These are phyloP conservation scores for Acmispon strigosus DNA, from an alignment of 306 rosid genomes.

Conservation along the genomic window DNA sequence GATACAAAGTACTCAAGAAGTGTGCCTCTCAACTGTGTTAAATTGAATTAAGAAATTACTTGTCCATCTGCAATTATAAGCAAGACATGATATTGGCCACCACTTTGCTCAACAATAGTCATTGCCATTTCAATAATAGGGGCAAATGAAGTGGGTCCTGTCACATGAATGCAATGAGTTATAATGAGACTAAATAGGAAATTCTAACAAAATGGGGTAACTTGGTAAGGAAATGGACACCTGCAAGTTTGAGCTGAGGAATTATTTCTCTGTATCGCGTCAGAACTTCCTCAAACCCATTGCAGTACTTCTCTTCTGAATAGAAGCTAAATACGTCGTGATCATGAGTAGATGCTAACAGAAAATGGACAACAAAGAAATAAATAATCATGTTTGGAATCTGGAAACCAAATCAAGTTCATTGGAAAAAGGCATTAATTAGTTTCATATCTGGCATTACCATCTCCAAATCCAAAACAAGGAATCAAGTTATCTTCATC, in stretches of 20 bases:
- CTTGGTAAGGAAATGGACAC: slow-evolving; percentile 16
- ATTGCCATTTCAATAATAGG: slow-evolving; percentile 78
- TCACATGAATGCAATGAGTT: not conserved
- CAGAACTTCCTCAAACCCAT: slow-evolving; percentile 76
- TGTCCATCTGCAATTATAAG: slow-evolving; percentile 85
- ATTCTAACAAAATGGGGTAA: not conserved
- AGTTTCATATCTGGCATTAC: slow-evolving; percentile 27
- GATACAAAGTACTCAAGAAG: not conserved
- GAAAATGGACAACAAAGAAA: not conserved
- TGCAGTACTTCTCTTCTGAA: slow-evolving; percentile 43
- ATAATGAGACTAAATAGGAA: not conserved
- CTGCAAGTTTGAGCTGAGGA: slow-evolving; percentile 67
- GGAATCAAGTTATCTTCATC: slow-evolving; percentile 89
- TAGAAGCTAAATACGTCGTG: slow-evolving; percentile 66
- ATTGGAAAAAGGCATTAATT: not conserved
- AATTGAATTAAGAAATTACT: slow-evolving; percentile 32
- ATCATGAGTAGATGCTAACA: slow-evolving; percentile 66
- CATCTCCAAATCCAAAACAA: slow-evolving; percentile 85
- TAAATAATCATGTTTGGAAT: not conserved
- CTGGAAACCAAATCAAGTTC: not conserved
- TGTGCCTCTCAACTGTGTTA: not conserved
- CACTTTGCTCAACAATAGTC: slow-evolving; percentile 72
- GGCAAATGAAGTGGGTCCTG: slow-evolving; percentile 87
- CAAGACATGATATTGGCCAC: slow-evolving; percentile 82
- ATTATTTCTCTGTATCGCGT: slow-evolving; percentile 54